Base-by-base conservation (phyloP, 2,329 filamentous ascomycete genomes). In the Colletotrichum australisinense region DNA sequence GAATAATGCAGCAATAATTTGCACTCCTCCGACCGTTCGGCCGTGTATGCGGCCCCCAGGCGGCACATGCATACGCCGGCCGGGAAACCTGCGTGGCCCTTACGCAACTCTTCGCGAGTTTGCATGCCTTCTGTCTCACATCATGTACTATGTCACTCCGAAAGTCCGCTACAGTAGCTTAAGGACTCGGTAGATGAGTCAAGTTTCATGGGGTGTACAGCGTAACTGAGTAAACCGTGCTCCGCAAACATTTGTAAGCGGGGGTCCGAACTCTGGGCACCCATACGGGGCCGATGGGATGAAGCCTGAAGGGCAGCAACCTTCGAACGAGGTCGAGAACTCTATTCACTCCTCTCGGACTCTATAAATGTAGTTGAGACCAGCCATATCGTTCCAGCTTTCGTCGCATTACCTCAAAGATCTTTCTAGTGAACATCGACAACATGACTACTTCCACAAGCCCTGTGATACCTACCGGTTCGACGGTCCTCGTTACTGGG, bases 401-500 rank as follows among this genome's bases (percentile, higher is more conserved):
- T 16, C 14, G 12, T 38, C 12, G 12, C 14, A 16, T 6, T 14
- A 38, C 14, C 14, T 38, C 35, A 5, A 38, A 38, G 35, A 38
- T 14, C 14, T 16, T 38, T 38, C 14, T 16, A 4, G 14, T 16
- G 14, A 38, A 16, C 35, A 38, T 16, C 14, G 6, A 38, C 35
- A 38, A 38, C 14, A 38, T 38, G 35, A 38, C 35, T 38, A 38
- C 14, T 38, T 38, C 14, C 35, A 56, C 52, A 2, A 62, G 73
- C 9, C 63, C 57, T 5, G 72, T 77, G 26, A 76, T 80, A 11
- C 67, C 78, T 6, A 74, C 77, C 66, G 80, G 78, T 5, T 84
- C 83, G 0, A 76, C 77, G 0, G 78, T 86, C 22, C 80, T 87
- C 0, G 78, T 87, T 1, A 87, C 84, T 0, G 85, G 84, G 3